A percentile compares a stretch with the other conserved stretches of the same genome.
phyloP scores from a whole-genome alignment of 331 rosid species.

The Quercus lobata region DNA sequence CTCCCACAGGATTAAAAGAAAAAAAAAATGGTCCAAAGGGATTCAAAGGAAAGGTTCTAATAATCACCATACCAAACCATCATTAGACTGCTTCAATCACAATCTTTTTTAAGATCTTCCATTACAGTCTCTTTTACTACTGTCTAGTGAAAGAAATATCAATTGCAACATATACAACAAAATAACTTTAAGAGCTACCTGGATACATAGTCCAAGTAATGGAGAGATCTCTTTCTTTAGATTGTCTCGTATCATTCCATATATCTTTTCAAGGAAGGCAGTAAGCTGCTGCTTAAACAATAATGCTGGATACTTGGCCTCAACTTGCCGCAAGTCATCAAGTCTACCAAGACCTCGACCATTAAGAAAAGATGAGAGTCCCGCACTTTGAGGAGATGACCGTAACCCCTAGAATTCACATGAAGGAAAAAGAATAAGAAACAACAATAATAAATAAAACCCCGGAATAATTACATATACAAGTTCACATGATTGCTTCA shows the following conservation, averaged over 20 bases:
- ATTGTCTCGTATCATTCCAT: conserved; percentile 92
- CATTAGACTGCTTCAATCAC: not conserved
- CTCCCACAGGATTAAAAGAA: too few relatives aligned
- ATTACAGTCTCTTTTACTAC: not conserved
- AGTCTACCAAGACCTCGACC: conserved; percentile 78
- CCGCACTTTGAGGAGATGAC: conserved; percentile 90
- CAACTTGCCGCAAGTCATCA: conserved; percentile 94
- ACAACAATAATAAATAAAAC: not conserved
- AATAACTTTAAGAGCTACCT: conserved; percentile 46
- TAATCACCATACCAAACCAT: not conserved
- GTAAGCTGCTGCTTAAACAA: conserved; percentile 98
- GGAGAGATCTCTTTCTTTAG: conserved; percentile 95
- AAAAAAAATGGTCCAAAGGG: not conserved
- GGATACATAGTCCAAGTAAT: conserved; percentile 84
- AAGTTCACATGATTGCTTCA: conserved; percentile 21
- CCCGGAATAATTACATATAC: not conserved
- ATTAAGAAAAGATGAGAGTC: conserved; percentile 79
- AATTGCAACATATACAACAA: not conserved
- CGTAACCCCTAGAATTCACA: conserved; percentile 72
- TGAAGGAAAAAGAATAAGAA: conserved; percentile 10
- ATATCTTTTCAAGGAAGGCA: conserved; percentile 93
- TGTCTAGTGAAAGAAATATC: not conserved
- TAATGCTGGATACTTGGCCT: conserved; percentile 95
- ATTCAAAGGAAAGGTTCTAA: not conserved
- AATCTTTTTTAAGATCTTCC: not conserved